A percentile compares a stretch with the other conserved stretches of the same genome.
Conservation (phyloP, 2,329 filamentous ascomycete genomes). For the Penicillium brevicompactum region DNA sequence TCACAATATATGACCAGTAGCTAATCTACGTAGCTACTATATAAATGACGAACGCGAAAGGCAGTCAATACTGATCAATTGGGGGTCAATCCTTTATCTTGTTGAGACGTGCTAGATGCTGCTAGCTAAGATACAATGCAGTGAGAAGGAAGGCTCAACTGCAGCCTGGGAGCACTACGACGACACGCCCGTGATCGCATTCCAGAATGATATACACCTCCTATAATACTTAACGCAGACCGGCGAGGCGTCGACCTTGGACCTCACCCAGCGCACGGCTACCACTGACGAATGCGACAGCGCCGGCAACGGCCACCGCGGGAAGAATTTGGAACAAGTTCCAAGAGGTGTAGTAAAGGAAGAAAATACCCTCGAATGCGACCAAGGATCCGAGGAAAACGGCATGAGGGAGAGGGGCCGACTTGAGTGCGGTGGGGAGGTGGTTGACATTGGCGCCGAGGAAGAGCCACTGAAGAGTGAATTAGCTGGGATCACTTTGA, state of each 20-base stretch:
- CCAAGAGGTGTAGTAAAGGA: conserved; percentile 91
- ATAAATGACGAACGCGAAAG: neutral
- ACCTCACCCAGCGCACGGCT: conserved; percentile 91
- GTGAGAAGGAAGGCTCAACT: neutral
- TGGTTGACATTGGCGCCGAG: conserved; percentile 85
- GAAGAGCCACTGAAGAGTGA: conserved; percentile 66
- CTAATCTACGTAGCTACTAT: neutral
- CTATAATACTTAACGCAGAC: conserved; percentile 54
- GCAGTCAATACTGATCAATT: neutral
- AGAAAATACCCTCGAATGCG: conserved; percentile 87
- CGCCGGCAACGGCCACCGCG: conserved; percentile 66
- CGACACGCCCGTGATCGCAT: neutral
- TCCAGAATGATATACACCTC: neutral
- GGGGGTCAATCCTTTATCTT: neutral
- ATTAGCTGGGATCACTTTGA: conserved; percentile 8
- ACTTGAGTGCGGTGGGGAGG: conserved; percentile 70
- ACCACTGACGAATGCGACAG: conserved; percentile 80
- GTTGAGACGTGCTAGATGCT: conserved; percentile 11
- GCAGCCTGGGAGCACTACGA: neutral
- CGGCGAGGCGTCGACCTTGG: conserved; percentile 80
- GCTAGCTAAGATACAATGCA: conserved; percentile 22
- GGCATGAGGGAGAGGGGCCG: conserved; percentile 77
- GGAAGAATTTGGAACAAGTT: conserved; percentile 88
- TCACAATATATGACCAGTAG: neutral
- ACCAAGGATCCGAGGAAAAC: conserved; percentile 86